A percentile compares a stretch with the other conserved stretches of the same genome.
Evolutionary conservation across 2,329 filamentous ascomycete species (phyloP).

Genomic region (Xylariaceae sp.): DNA sequence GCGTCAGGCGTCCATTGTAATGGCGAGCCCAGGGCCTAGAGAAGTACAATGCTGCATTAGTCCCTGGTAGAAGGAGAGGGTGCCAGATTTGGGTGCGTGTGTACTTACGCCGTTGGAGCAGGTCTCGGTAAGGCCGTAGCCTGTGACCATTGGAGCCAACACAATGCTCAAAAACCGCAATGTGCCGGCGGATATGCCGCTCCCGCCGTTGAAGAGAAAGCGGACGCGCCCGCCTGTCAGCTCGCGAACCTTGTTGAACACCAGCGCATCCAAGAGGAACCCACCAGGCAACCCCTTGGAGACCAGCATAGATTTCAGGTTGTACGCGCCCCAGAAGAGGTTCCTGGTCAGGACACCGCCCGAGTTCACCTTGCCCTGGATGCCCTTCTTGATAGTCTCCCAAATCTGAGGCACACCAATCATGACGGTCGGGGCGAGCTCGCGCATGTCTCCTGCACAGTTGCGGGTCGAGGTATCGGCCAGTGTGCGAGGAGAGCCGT

Average conservation of each 20-base stretch:
- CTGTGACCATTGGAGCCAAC: constrained; percentile 87
- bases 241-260: constrained; percentile 89
- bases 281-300: constrained; percentile 58
- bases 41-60: too few species aligned
- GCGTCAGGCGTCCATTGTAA: constrained; percentile 73
- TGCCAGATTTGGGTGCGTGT: neutral
- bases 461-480: constrained; percentile 82
- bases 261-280: constrained; percentile 68
- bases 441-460: constrained; percentile 88
- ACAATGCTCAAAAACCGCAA: constrained; percentile 87
- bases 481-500: constrained; percentile 84
- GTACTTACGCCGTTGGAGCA: constrained; percentile 61
- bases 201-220: constrained; percentile 91
- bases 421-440: constrained; percentile 82
- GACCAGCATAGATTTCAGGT: constrained; percentile 55
- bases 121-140: constrained; percentile 94
- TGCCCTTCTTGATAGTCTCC: constrained; percentile 96
- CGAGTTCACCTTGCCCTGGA: constrained; percentile 70
- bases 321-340: constrained; percentile 68
- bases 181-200: constrained; percentile 81
- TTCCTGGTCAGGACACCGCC: constrained; percentile 65
- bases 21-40: constrained; percentile 66
- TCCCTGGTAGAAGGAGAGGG: too few species aligned
- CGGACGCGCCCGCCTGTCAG: constrained; percentile 83
- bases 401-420: constrained; percentile 94